A percentile compares a stretch with the other conserved stretches of the same genome.
These are phyloP conservation scores for Colletotrichum somersetense DNA, from an alignment of 2,329 filamentous ascomycete species.

Conservation along the genomic window DNA sequence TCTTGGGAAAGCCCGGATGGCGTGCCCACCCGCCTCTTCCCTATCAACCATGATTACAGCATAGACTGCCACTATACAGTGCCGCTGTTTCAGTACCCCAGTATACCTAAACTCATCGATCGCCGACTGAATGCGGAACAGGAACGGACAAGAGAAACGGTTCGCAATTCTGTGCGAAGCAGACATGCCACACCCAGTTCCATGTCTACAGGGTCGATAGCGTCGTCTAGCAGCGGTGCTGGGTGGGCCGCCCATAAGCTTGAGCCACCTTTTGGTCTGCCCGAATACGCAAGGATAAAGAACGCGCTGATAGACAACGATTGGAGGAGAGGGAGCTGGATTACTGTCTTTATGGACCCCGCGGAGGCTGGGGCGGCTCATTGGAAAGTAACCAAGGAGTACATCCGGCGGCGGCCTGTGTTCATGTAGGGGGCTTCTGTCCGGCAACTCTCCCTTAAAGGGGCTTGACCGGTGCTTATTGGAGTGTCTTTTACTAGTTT, in stretches of 20 bases:
- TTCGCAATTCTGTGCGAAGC: constrained; percentile 1
- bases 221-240: constrained; percentile 8
- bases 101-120: constrained; percentile 16
- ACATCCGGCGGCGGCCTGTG: constrained; percentile 46
- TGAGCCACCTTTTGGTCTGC: constrained; percentile 48
- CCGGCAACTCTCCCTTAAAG: no score
- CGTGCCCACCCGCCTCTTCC: neutral
- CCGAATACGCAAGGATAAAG: constrained; percentile 47
- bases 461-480: no score
- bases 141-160: neutral
- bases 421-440: neutral
- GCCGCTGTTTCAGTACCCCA: constrained; percentile 13
- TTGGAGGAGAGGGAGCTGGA: constrained; percentile 46
- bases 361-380: constrained; percentile 41
- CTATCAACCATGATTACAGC: neutral
- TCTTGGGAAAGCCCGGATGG: constrained; percentile 25
- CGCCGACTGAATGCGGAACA: constrained; percentile 10
- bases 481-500: neutral
- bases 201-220: constrained; percentile 12
- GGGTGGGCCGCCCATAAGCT: constrained; percentile 36
- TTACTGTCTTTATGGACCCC: constrained; percentile 49
- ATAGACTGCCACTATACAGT: constrained; percentile 3
- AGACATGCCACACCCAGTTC: constrained; percentile 20
- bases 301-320: constrained; percentile 48
- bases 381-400: constrained; percentile 50